Evolutionary conservation across 345 rosid species (phyloP).

Genomic region (Brassica rapa): DNA sequence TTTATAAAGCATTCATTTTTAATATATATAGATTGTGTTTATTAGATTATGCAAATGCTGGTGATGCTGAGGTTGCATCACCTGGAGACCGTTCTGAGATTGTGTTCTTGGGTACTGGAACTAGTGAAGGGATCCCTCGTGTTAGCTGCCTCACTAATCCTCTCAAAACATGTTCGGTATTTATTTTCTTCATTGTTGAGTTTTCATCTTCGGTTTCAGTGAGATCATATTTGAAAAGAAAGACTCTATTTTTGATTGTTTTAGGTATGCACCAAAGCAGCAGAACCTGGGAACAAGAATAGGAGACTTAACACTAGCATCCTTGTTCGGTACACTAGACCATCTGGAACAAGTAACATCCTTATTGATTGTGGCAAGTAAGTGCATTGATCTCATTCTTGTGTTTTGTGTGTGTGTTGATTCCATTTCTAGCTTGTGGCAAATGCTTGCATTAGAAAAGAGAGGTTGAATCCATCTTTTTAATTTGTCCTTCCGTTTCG

Average conservation of each 20-base stretch:
- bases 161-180: slow-evolving; percentile 75
- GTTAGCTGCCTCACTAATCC: slow-evolving; percentile 90
- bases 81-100: slow-evolving; percentile 60
- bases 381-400: slow-evolving; percentile 39
- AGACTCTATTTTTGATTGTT: slow-evolving; percentile 20
- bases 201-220: neutral
- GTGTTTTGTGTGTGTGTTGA: neutral
- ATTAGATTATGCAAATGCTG: slow-evolving; percentile 48
- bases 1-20: neutral
- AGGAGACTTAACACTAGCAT: slow-evolving; percentile 79
- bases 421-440: neutral
- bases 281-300: slow-evolving; percentile 70
- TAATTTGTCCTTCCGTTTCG: no score
- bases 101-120: slow-evolving; percentile 85
- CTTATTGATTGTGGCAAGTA: slow-evolving; percentile 92
- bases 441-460: neutral
- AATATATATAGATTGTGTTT: neutral
- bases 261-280: slow-evolving; percentile 83
- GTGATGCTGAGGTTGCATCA: slow-evolving; percentile 32
- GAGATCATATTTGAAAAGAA: neutral
- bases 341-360: slow-evolving; percentile 56
- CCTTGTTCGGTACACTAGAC: slow-evolving; percentile 61
- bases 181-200: neutral
- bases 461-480: neutral
- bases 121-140: slow-evolving; percentile 96